These are phyloP conservation scores for Colletotrichum ledebouriae DNA, from an alignment of 2,329 filamentous ascomycete species.

Conservation along the genomic window DNA sequence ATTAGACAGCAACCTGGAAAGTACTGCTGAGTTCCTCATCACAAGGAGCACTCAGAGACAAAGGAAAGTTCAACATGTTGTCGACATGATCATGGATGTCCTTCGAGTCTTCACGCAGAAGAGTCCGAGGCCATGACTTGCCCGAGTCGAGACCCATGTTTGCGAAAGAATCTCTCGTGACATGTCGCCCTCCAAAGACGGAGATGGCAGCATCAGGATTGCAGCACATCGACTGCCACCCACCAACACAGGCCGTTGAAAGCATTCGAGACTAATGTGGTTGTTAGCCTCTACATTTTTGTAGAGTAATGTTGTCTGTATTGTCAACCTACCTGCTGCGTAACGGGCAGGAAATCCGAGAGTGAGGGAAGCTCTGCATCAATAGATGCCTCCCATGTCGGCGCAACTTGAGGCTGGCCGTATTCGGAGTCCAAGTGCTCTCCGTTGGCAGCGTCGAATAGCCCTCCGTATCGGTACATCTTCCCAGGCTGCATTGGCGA, in stretches of 20 bases:
- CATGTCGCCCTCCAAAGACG: neutral
- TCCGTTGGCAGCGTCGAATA: neutral
- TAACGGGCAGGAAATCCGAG: neutral
- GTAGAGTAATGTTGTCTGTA: slow-evolving; percentile 22
- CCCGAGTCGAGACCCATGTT: neutral
- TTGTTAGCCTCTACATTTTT: slow-evolving; percentile 35
- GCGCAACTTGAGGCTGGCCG: neutral
- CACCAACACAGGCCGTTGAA: slow-evolving; percentile 1
- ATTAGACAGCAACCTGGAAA: slow-evolving; percentile 30
- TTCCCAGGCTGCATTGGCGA: neutral
- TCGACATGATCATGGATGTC: neutral
- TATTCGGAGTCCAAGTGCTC: neutral
- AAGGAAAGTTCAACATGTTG: neutral
- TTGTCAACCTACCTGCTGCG: slow-evolving; percentile 31
- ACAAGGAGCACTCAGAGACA: neutral
- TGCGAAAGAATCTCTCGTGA: neutral
- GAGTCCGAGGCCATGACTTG: neutral
- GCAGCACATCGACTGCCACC: neutral
- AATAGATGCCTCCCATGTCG: neutral
- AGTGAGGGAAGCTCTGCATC: neutral
- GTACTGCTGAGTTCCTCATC: neutral
- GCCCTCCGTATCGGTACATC: neutral
- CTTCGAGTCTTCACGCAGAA: neutral
- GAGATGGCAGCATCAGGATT: neutral
- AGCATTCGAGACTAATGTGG: slow-evolving; percentile 21